Evolutionary conservation across 495 filamentous ascomycete genomes (phyloP).

Genomic region (Penicillium roqueforti): DNA sequence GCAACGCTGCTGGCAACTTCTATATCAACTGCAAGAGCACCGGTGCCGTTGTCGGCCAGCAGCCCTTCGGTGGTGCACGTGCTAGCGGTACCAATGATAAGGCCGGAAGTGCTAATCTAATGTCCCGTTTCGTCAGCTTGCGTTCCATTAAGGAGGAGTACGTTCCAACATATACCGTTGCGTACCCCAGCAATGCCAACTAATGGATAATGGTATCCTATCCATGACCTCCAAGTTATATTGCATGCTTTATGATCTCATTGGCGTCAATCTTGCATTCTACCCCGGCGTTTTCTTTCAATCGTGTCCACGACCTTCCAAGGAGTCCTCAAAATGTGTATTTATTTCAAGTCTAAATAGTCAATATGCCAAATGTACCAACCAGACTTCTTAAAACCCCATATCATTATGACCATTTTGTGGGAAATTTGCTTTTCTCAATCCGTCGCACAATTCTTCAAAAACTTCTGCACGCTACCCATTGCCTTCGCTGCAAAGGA

Average conservation of each 20-base stretch:
- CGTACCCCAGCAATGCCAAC: conserved; percentile 73
- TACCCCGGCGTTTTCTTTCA: conserved; percentile 19
- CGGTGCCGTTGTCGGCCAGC: conserved; percentile 87
- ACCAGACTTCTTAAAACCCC: background rate
- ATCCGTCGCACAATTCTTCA: conserved; percentile 41
- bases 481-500: conserved; percentile 58
- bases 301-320: conserved; percentile 4
- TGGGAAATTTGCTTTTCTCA: background rate
- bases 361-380: conserved; percentile 7
- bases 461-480: conserved; percentile 50
- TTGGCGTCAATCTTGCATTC: conserved; percentile 27
- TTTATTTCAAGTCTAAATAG: conserved; percentile 3
- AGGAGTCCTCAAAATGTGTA: conserved; percentile 4
- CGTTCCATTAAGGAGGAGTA: conserved; percentile 93
- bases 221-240: background rate
- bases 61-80: conserved; percentile 82
- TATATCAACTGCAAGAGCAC: conserved; percentile 94
- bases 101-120: conserved; percentile 71
- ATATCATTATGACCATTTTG: background rate
- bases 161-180: conserved; percentile 59
- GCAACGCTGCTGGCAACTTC: conserved; percentile 81
- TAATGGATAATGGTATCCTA: conserved; percentile 1
- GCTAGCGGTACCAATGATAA: conserved; percentile 92
- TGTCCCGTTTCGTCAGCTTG: conserved; percentile 76
- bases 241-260: conserved; percentile 25